A percentile compares a stretch with the other conserved stretches of the same genome.
phyloP scores from a whole-genome alignment of 345 rosid species.

The Boechera retrofracta region DNA sequence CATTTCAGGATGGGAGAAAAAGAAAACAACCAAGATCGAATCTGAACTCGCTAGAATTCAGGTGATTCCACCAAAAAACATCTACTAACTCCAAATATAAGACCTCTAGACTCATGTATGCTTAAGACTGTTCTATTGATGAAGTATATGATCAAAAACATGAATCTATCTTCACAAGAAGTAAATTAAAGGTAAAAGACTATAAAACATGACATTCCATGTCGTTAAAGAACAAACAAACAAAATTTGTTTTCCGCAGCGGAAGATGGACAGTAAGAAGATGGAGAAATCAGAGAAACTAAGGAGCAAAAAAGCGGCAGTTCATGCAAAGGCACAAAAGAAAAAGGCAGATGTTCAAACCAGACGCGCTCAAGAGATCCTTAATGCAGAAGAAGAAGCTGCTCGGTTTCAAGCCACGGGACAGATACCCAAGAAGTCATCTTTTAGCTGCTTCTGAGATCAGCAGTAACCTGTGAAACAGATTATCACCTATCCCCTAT shows the following conservation, averaged over 20 bases:
- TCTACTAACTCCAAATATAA: neutral
- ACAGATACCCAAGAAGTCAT: constrained; percentile 62
- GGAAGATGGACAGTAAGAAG: constrained; percentile 68
- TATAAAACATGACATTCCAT: neutral
- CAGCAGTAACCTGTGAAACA: constrained; percentile 7
- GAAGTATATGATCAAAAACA: neutral
- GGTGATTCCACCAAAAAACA: constrained; percentile 47
- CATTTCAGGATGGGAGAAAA: constrained; percentile 79
- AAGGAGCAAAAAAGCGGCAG: constrained; percentile 59
- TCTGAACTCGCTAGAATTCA: constrained; percentile 65
- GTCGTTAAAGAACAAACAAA: neutral
- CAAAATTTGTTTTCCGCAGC: constrained; percentile 50
- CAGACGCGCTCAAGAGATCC: constrained; percentile 66
- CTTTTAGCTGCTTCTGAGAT: constrained; percentile 67
- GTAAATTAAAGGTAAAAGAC: neutral
- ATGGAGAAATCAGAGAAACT: constrained; percentile 68
- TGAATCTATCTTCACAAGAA: constrained; percentile 15
- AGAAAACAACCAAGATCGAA: constrained; percentile 69
- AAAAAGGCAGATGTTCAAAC: constrained; percentile 77
- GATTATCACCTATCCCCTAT: neutral
- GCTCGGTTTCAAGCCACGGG: constrained; percentile 78
- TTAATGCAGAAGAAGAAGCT: constrained; percentile 79
- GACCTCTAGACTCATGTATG: neutral
- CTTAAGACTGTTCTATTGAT: constrained; percentile 5
- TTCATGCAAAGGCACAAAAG: constrained; percentile 77